phyloP scores from a whole-genome alignment of 2,329 filamentous ascomycete genomes.

The Alternaria panax region DNA sequence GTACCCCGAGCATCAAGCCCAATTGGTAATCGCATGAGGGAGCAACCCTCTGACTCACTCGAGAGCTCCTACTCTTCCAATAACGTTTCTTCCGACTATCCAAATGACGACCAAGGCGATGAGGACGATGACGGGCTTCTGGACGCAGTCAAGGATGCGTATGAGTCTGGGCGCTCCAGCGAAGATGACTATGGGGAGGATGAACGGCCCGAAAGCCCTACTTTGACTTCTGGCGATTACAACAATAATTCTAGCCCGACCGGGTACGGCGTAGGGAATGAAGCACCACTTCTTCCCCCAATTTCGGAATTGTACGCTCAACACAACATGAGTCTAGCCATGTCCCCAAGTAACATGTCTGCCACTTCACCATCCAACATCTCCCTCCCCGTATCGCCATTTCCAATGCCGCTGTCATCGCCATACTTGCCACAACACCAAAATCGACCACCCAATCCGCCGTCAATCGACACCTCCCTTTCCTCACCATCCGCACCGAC shows the following conservation, averaged over 20 bases:
- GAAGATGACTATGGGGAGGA: conserved; percentile 21
- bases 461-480: conserved; percentile 34
- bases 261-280: conserved; percentile 11
- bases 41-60: conserved; percentile 31
- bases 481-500: conserved; percentile 34
- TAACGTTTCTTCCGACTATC: conserved; percentile 24
- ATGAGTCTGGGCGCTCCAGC: conserved; percentile 28
- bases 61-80: conserved; percentile 39
- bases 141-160: conserved; percentile 41
- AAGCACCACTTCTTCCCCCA: conserved; percentile 28
- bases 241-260: conserved; percentile 38
- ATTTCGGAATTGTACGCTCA: conserved; percentile 25
- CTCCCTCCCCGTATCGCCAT: conserved; percentile 33
- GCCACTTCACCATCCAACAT: conserved; percentile 31
- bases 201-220: conserved; percentile 40
- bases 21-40: conserved; percentile 38
- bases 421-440: conserved; percentile 27
- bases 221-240: conserved; percentile 42
- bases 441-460: conserved; percentile 27
- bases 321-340: conserved; percentile 22
- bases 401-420: conserved; percentile 34
- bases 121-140: conserved; percentile 31
- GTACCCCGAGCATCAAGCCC: conserved; percentile 39
- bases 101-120: conserved; percentile 13
- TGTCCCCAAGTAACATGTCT: conserved; percentile 18